phyloP scores from a whole-genome alignment of 148 eudicot species.

The Pharnaceum exiguum region DNA sequence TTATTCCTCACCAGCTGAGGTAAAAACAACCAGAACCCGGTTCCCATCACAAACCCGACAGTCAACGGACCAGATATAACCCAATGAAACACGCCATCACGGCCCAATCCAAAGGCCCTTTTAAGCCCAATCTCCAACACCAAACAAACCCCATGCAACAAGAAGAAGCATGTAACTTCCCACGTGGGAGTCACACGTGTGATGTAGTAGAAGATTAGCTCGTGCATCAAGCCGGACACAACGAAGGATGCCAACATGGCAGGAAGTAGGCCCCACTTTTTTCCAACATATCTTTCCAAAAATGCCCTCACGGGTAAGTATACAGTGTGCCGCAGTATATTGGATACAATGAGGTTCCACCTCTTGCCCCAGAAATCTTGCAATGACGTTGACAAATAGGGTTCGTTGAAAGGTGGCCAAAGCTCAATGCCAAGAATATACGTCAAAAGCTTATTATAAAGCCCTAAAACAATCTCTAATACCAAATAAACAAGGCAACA shows the following conservation, averaged over 20 bases:
- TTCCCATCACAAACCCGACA: constrained; percentile 29
- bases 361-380: constrained; percentile 49
- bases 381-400: constrained; percentile 33
- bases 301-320: constrained; percentile 19
- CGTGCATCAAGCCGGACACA: background rate
- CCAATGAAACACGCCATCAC: constrained; percentile 18
- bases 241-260: constrained; percentile 3
- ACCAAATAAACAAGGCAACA: background rate
- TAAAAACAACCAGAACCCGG: constrained; percentile 36
- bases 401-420: constrained; percentile 31
- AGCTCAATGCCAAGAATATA: constrained; percentile 20
- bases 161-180: constrained; percentile 33
- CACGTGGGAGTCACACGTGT: constrained; percentile 30
- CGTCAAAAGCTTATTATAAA: background rate
- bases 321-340: constrained; percentile 19
- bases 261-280: background rate
- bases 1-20: constrained; percentile 32
- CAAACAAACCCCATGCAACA: constrained; percentile 29
- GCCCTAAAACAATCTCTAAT: background rate
- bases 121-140: constrained; percentile 30
- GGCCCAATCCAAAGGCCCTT: constrained; percentile 21
- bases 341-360: constrained; percentile 34
- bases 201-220: constrained; percentile 16
- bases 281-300: no score
- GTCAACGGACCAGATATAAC: constrained; percentile 33